Evolutionary conservation across 2,329 filamentous ascomycete species (phyloP).

Genomic region (Hymenoscyphus occultus): DNA sequence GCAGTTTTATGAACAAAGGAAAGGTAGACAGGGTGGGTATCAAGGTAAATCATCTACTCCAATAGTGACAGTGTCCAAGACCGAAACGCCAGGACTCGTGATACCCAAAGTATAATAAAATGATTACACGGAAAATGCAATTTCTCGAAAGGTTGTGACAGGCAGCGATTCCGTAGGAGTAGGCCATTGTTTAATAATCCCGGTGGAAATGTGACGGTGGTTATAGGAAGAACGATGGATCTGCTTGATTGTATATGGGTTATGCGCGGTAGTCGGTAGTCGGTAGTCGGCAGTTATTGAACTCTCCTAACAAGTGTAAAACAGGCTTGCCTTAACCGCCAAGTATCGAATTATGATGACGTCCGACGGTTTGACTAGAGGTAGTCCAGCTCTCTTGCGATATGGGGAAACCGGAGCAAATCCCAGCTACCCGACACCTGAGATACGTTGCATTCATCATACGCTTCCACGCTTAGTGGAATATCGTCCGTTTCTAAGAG

Average conservation of each 20-base stretch:
- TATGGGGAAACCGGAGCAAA: background rate
- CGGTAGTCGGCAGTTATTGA: background rate
- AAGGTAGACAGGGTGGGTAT: background rate
- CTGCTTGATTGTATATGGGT: background rate
- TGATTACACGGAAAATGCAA: background rate
- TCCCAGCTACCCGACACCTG: background rate
- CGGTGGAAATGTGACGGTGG: background rate
- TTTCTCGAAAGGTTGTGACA: too few species aligned
- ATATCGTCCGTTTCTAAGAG: background rate
- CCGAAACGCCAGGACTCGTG: background rate
- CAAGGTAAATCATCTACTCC: background rate
- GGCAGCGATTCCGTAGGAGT: too few species aligned
- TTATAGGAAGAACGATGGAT: background rate
- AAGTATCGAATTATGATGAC: background rate
- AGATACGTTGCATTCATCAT: background rate
- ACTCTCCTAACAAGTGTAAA: background rate
- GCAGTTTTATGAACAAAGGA: background rate
- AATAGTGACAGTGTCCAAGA: background rate
- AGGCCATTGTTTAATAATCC: too few species aligned
- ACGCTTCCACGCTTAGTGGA: background rate
- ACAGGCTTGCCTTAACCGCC: too few species aligned
- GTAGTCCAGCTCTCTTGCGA: background rate
- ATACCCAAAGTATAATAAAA: background rate
- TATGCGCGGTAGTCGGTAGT: background rate
- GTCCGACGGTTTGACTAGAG: background rate